Evolutionary conservation across 192 early-diverging fungal genomes (phyloP).

Genomic region (Hyaloraphidium curvatum): DNA sequence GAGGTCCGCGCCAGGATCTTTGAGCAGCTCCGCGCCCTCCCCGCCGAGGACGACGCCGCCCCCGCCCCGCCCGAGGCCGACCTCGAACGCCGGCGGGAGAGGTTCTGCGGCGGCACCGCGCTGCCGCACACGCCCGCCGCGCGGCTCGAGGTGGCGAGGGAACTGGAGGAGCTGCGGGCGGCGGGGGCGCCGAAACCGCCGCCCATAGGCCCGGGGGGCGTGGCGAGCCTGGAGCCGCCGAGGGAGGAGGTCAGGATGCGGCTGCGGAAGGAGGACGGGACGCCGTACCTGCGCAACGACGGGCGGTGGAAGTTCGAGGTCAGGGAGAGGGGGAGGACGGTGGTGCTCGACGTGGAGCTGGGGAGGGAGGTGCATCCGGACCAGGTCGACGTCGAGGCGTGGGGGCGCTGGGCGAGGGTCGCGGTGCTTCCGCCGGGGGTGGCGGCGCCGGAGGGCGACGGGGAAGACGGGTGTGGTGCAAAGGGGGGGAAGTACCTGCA

Average conservation of each 20-base stretch:
- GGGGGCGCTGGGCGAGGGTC: conserved; percentile 18
- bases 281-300: conserved; percentile 30
- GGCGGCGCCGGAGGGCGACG: too few species aligned
- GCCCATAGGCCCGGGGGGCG: conserved; percentile 3
- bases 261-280: conserved; percentile 18
- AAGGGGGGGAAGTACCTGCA: conserved; percentile 32
- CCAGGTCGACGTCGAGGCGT: conserved; percentile 28
- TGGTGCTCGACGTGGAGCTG: conserved; percentile 20
- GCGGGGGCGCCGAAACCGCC: conserved; percentile 2
- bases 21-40: background rate
- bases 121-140: conserved; percentile 27
- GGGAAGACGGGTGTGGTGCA: too few species aligned
- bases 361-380: conserved; percentile 31
- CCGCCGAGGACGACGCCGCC: background rate
- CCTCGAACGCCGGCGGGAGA: conserved; percentile 14
- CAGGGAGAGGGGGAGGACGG: conserved; percentile 5
- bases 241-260: conserved; percentile 5
- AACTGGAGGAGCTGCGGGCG: conserved; percentile 20
- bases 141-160: conserved; percentile 26
- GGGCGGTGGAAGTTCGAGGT: conserved; percentile 27
- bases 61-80: background rate
- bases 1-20: background rate
- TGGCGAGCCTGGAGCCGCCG: conserved; percentile 6
- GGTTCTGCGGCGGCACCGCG: conserved; percentile 20
- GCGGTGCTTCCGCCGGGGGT: too few species aligned